A percentile compares a stretch with the other conserved stretches of the same genome.
Conservation (phyloP, 495 filamentous ascomycete species). For the Peziza echinospora region DNA sequence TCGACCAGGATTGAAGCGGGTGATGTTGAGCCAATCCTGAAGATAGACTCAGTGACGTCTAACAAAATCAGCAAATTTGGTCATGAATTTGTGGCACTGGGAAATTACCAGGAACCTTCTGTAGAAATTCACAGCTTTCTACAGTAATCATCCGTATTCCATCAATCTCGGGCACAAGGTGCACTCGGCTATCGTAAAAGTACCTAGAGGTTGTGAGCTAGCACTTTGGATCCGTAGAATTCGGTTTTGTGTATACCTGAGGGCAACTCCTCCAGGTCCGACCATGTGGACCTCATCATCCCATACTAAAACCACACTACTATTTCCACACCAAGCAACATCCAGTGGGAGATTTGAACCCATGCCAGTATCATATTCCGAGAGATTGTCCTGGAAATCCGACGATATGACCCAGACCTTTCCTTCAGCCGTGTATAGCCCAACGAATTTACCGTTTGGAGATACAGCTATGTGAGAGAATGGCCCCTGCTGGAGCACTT, state of each 20-base stretch:
- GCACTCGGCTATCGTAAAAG: slow-evolving; percentile 77
- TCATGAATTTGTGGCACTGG: not conserved
- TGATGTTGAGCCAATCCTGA: slow-evolving; percentile 64
- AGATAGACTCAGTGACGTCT: slow-evolving; percentile 73
- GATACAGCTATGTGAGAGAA: slow-evolving; percentile 80
- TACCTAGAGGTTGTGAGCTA: slow-evolving; percentile 22
- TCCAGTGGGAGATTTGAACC: slow-evolving; percentile 62
- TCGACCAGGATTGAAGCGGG: slow-evolving; percentile 80
- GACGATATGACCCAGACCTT: slow-evolving; percentile 84
- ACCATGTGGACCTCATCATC: slow-evolving; percentile 96
- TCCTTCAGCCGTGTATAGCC: slow-evolving; percentile 65
- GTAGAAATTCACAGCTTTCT: slow-evolving; percentile 83
- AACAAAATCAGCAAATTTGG: slow-evolving; percentile 2
- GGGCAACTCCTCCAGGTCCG: slow-evolving; percentile 55
- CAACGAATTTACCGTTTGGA: slow-evolving; percentile 70
- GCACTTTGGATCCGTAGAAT: not conserved
- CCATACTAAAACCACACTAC: slow-evolving; percentile 86
- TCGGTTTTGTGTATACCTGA: slow-evolving; percentile 24
- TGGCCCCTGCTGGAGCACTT: slow-evolving; percentile 70
- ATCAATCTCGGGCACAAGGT: slow-evolving; percentile 73
- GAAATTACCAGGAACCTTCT: slow-evolving; percentile 52
- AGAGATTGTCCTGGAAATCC: slow-evolving; percentile 78
- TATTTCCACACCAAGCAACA: slow-evolving; percentile 89
- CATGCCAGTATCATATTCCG: slow-evolving; percentile 60
- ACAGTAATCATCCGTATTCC: slow-evolving; percentile 73